Conservation (phyloP, 2,329 filamentous ascomycete species). For the Cordyceps farinosa region DNA sequence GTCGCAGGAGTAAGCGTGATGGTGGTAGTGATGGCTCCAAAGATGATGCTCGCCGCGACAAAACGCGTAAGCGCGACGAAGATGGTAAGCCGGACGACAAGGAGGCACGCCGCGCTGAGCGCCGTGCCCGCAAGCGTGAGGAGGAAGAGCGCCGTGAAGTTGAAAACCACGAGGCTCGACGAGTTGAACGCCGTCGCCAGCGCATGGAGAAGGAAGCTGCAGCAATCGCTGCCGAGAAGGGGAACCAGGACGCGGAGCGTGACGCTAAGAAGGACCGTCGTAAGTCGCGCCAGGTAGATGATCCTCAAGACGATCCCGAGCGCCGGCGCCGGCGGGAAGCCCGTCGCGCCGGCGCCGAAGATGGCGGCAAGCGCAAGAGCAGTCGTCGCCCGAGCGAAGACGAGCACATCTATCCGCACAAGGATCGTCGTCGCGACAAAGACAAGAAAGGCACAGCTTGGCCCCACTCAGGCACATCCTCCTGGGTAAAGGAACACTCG, state of each 20-base stretch:
- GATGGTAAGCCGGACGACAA: conserved; percentile 47
- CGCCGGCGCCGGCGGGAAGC: conserved; percentile 53
- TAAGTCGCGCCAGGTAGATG: conserved; percentile 42
- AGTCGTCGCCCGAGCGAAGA: conserved; percentile 43
- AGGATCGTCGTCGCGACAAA: conserved; percentile 36
- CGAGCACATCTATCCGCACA: conserved; percentile 43
- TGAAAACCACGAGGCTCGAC: conserved; percentile 47
- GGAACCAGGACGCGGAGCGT: conserved; percentile 44
- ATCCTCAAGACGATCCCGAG: conserved; percentile 47
- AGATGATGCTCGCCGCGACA: conserved; percentile 43
- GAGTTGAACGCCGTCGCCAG: conserved; percentile 47
- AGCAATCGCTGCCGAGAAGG: conserved; percentile 39
- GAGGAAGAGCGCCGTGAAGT: conserved; percentile 47
- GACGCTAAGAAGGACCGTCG: conserved; percentile 48
- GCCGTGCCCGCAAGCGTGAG: conserved; percentile 47
- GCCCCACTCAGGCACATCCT: conserved; percentile 62
- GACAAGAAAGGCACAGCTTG: conserved; percentile 42
- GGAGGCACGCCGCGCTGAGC: conserved; percentile 54
- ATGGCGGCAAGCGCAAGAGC: conserved; percentile 30
- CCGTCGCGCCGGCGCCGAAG: conserved; percentile 41
- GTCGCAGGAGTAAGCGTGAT: conserved; percentile 56
- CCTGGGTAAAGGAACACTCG: conserved; percentile 63
- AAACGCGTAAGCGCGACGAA: conserved; percentile 20
- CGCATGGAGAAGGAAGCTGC: conserved; percentile 48
- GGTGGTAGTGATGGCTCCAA: conserved; percentile 53